Percentiles rank a stretch among this genome's conserved stretches.
Conservation (phyloP, 225 moss, liverwort and hornwort species). For the Physcomitrellopsis africana region DNA sequence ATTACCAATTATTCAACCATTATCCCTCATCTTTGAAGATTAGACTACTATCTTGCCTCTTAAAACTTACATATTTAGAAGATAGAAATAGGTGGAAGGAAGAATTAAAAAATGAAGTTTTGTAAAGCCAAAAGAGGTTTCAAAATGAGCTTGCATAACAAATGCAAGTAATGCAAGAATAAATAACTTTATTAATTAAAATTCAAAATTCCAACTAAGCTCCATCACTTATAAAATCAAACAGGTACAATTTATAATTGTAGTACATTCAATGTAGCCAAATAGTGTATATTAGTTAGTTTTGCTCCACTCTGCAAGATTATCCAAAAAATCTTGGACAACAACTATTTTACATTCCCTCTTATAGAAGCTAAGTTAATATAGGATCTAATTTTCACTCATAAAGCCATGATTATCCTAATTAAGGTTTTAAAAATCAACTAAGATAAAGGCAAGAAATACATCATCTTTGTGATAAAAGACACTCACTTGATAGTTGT, state of each 20-base stretch:
- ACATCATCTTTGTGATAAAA: not conserved
- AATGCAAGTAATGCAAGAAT: not conserved
- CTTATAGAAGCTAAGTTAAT: too few species aligned
- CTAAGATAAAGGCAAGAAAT: not conserved
- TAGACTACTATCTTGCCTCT: not conserved
- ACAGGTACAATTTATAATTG: not conserved
- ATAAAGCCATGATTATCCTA: too few species aligned
- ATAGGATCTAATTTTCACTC: too few species aligned
- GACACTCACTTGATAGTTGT: not conserved
- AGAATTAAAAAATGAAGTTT: not conserved
- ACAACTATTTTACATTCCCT: too few species aligned
- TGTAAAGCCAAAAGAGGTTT: not conserved
- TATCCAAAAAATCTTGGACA: too few species aligned
- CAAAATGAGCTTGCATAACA: not conserved
- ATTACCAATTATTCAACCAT: not conserved
- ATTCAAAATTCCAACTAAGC: not conserved
- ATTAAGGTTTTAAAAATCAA: too few species aligned
- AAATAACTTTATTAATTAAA: not conserved
- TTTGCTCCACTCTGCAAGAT: not conserved
- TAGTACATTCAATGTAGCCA: not conserved
- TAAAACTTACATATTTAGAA: not conserved
- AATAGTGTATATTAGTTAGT: not conserved
- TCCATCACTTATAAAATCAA: not conserved
- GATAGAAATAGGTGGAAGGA: not conserved
- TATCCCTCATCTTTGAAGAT: not conserved